phyloP scores from a whole-genome alignment of 495 filamentous ascomycete genomes.

The Cudoniella acicularis region DNA sequence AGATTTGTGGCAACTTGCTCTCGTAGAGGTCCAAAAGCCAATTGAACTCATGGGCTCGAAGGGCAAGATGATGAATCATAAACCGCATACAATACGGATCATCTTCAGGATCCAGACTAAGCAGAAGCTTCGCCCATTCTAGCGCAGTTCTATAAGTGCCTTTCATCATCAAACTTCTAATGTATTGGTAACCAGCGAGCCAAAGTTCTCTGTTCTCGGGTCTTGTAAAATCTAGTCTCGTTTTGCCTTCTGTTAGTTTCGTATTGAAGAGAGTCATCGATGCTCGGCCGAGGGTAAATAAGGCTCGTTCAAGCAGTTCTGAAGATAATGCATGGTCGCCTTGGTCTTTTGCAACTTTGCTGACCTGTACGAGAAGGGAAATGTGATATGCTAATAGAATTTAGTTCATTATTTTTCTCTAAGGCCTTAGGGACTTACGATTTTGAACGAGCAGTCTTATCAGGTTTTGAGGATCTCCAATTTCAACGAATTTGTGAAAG shows the following conservation, averaged over 20 bases:
- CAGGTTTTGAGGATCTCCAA: constrained; percentile 68
- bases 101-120: constrained; percentile 64
- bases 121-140: constrained; percentile 85
- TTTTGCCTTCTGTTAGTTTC: constrained; percentile 73
- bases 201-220: constrained; percentile 90
- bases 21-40: constrained; percentile 71
- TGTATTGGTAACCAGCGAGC: constrained; percentile 85
- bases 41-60: constrained; percentile 72
- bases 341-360: constrained; percentile 86
- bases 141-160: constrained; percentile 91
- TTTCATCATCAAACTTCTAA: constrained; percentile 76
- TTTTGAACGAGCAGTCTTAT: constrained; percentile 40
- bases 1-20: constrained; percentile 37
- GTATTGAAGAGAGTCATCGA: constrained; percentile 73
- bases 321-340: constrained; percentile 78
- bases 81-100: constrained; percentile 83
- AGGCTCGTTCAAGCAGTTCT: constrained; percentile 84
- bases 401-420: constrained; percentile 13
- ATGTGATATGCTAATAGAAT: constrained; percentile 67
- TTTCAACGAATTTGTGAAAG: constrained; percentile 77
- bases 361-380: constrained; percentile 88
- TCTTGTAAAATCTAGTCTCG: constrained; percentile 70
- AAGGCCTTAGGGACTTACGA: constrained; percentile 28
- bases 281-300: constrained; percentile 90
- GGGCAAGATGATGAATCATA: constrained; percentile 75